Base-by-base conservation (phyloP, 2,329 filamentous ascomycete genomes). In the Harringtonia lauricola region DNA sequence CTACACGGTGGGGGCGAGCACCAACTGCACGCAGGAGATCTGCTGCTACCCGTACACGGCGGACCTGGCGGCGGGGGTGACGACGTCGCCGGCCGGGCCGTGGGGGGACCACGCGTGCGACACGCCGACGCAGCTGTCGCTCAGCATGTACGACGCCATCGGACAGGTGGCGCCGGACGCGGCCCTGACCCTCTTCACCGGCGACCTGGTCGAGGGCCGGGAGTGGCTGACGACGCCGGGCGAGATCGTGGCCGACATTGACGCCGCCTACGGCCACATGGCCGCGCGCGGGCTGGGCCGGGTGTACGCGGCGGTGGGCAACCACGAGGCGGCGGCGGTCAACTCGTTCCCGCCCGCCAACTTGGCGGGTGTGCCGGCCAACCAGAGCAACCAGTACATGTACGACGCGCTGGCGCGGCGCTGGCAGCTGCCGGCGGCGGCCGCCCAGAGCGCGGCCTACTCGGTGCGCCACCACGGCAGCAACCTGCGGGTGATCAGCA, bases 1-100 rank as follows among this genome's bases (percentile, higher is more conserved):
- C 10, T 79, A 79, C 53, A 64, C 65, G 24, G 55, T 63, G 2
- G 75, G 74, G 0, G 63, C 71, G 4, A 75, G 63, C 52, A 63
- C 68, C n/a, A 63, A 74, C 45, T 79, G 75, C 55, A 65, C 64
- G 26, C 76, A 77, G 54, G 72, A 71, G 2, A 74, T 78, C 44
- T 79, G 75, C 57, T 79, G 75, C 57, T 30, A 30, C 8, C 18
- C 39, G 5, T 77, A 73, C 49, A 66, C 64, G 1, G 53, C 63
- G 2, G 57, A 52, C 2, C 68, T 76, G 49, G 60, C 63, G 8
- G 68, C 71, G 2, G 72, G 69, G 70, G 59, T 21, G 57, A 61
- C 24, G 64, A 59, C 1, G n/a, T n/a, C n/a, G n/a, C 74, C 73
- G 2, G 74, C 72, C 18, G 68, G 72, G 0, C 65, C 64, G 8